phyloP scores from a whole-genome alignment of 1,139 yeast species.

The Zygoascus meyerae region DNA sequence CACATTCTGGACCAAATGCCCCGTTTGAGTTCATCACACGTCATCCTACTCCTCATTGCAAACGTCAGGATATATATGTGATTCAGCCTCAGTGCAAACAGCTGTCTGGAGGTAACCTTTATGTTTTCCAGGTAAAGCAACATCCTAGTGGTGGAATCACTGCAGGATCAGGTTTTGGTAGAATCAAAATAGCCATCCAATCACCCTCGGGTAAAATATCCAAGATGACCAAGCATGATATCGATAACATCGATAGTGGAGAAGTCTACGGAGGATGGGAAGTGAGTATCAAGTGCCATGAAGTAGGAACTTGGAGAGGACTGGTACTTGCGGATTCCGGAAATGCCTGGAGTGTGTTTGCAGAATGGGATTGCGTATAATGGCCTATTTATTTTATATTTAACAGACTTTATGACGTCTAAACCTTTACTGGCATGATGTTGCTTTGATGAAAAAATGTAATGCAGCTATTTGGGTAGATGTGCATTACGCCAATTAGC shows the following conservation, averaged over 20 bases:
- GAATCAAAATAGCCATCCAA: conserved; percentile 62
- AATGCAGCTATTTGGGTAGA: too few relatives aligned
- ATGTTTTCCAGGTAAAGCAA: conserved; percentile 58
- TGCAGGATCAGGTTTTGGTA: conserved; percentile 36
- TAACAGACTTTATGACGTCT: neutral
- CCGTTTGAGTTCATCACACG: conserved; percentile 63
- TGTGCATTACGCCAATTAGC: too few relatives aligned
- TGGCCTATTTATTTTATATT: neutral
- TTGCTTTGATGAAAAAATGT: too few relatives aligned
- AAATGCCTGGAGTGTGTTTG: conserved; percentile 81
- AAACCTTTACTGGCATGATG: too few relatives aligned
- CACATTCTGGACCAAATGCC: conserved; percentile 61
- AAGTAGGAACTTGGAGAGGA: conserved; percentile 77
- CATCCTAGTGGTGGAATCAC: conserved; percentile 57
- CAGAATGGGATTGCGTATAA: conserved; percentile 71
- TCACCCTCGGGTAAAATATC: conserved; percentile 79
- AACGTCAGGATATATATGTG: conserved; percentile 70
- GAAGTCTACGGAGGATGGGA: conserved; percentile 47
- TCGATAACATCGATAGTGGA: conserved; percentile 22
- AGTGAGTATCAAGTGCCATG: conserved; percentile 54
- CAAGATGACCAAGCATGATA: conserved; percentile 49
- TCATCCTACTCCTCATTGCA: conserved; percentile 65
- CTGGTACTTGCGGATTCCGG: conserved; percentile 76
- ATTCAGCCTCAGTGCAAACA: conserved; percentile 75
- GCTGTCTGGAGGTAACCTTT: conserved; percentile 51